Percentiles rank a stretch among this genome's conserved stretches.
These are phyloP conservation scores for Euphorbia tirucalli DNA, from an alignment of 345 rosid genomes.

Conservation along the genomic window DNA sequence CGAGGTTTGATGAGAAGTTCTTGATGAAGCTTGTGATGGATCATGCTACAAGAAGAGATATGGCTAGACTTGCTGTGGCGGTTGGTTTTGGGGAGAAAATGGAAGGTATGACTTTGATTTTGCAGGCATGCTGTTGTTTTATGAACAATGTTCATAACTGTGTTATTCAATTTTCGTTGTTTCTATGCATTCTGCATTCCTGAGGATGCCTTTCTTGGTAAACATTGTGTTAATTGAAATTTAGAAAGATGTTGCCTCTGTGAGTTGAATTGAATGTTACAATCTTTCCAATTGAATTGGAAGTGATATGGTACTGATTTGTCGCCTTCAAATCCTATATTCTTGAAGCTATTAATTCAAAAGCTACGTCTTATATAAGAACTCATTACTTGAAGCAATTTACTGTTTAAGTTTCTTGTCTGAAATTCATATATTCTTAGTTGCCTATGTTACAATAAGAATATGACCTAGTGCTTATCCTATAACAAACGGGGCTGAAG, in stretches of 20 bases:
- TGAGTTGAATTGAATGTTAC: not conserved
- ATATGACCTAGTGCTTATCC: not conserved
- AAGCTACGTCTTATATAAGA: not conserved
- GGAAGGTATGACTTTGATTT: conserved; percentile 38
- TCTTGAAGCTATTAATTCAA: not conserved
- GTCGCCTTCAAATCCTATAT: not conserved
- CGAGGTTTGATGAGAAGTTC: conserved; percentile 41
- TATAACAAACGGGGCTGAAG: not conserved
- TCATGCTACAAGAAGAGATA: conserved; percentile 49
- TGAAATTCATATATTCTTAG: not conserved
- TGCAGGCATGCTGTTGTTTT: not conserved
- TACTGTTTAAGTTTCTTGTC: not conserved
- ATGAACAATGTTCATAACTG: not conserved
- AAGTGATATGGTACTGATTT: not conserved
- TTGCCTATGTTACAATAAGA: not conserved
- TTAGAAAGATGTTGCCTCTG: not conserved
- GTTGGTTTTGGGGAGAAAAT: conserved; percentile 40
- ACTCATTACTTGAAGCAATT: not conserved
- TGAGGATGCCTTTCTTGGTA: too few relatives aligned
- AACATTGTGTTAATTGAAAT: not conserved
- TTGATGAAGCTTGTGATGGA: conserved; percentile 51
- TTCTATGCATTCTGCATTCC: not conserved
- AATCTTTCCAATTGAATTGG: not conserved
- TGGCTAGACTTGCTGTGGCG: conserved; percentile 49
- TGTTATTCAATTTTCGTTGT: not conserved